Base-by-base conservation (phyloP, 106 monocot species). In the Platanthera guangdongensis region DNA sequence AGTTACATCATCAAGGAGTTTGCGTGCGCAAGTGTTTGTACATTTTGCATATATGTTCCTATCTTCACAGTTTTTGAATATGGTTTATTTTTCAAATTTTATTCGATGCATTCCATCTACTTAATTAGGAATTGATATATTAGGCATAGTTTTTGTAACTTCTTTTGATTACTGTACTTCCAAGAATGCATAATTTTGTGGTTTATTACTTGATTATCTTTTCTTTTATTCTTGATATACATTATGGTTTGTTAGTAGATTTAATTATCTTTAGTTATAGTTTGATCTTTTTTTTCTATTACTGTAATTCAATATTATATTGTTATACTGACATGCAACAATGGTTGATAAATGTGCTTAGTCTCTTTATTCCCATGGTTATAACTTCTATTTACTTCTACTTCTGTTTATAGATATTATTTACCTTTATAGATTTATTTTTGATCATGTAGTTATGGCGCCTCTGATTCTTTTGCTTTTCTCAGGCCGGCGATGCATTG, bases 401-500 rank as follows among this genome's bases (percentile, higher is more conserved):
- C 62, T 65, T 32, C 32, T 65, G 9, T 32, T 65, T 65, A 30
- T 32, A 65, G 32, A 25, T 65, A 30, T 12, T 18, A 64, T 25
- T 65, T 30, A 70, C 16, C 14, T 25, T 48, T 70, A 7, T 39
- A 70, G 2, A 8, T 14, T 53, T 8, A 1, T 60, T 13, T 6
- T 39, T 39, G 39, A 47, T 72, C 11, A 51, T 50, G 72, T 12
- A 48, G 2, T 51, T 72, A 13, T 19, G 18, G 45, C 51, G 51
- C 22, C 21, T 72, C 21, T 72, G 21, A 50, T 51, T 72, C 51
- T 51, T 7, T 22, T 10, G 10, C 72, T n/a, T 62, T 47, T 73
- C 76, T 80, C 78, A 99, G 97, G 85, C 97, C 0, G 91, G 97
- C 10, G 97, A 99, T 88, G 89, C 86, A 53, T 87, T 99, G 50